phyloP scores from a whole-genome alignment of 805 yeast genomes.

The Saturnispora ahearnii region DNA sequence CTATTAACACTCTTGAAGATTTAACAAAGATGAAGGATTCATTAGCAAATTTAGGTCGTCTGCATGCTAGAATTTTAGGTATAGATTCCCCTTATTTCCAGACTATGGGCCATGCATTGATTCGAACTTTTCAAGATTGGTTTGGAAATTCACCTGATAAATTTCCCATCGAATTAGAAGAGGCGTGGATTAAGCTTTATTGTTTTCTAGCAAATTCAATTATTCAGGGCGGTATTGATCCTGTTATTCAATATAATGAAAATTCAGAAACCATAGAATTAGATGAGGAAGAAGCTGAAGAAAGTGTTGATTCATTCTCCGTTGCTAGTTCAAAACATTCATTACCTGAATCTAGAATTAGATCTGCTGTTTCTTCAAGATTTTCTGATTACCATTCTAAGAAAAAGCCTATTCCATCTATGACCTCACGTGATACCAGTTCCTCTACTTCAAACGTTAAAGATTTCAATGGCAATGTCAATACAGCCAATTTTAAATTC shows the following conservation, averaged over 20 bases:
- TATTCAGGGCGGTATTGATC: constrained; percentile 52
- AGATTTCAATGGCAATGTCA: neutral
- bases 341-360: neutral
- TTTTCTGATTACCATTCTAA: constrained; percentile 1
- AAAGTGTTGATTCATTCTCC: constrained; percentile 4
- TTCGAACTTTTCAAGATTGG: constrained; percentile 60
- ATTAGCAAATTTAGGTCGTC: constrained; percentile 54
- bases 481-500: constrained; percentile 1
- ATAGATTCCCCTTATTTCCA: constrained; percentile 62
- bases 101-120: constrained; percentile 63
- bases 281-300: constrained; percentile 6
- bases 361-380: constrained; percentile 1
- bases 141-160: constrained; percentile 30
- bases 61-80: constrained; percentile 68
- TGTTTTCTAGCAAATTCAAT: constrained; percentile 60
- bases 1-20: constrained; percentile 56
- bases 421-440: neutral
- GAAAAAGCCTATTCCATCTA: neutral
- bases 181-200: constrained; percentile 64
- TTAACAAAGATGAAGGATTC: constrained; percentile 49
- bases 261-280: constrained; percentile 2
- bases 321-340: neutral
- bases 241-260: constrained; percentile 27
- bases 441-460: neutral
- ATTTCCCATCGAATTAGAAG: constrained; percentile 53